Base-by-base conservation (phyloP, 176 grass and related monocot genomes). In the Calamus simplicifolius region DNA sequence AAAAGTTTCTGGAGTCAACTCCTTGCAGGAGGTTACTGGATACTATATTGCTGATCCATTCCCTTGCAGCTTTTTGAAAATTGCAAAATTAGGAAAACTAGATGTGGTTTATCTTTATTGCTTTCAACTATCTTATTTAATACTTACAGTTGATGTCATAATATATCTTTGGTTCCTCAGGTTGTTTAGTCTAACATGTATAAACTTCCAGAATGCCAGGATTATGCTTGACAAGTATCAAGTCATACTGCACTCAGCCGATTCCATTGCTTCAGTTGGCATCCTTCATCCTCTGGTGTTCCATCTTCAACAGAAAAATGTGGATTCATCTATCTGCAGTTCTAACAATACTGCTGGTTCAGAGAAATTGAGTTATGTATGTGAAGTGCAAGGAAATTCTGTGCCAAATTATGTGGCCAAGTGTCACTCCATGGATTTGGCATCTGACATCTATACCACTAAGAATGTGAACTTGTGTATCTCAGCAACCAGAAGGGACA, bases 231-330 rank as follows among this genome's bases (percentile, higher is more conserved):
- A 97, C 23, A 80, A 97, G 50, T 97, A 62, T 56, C 51, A 97
- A 76, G 80, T 85, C 60, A 79, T 97, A 66, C 77, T 97, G 29
- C 77, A 97, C 54, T 87, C 83, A 4, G 53, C 83, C 29, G 83
- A 88, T 78, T 81, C 81, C 30, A 97, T 97, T 58, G 92, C 92
- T 50, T 76, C 92, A 63, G 92, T 90, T 64, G 92, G 87, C 51
- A 68, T 97, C 75, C 86, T 97, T 88, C 92, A 90, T 52, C 87
- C 92, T 19, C 50, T 77, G 57, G 58, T 69, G 27, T 97, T 97
- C 72, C 92, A 97, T 82, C 66, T 90, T 50, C 80, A 90, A 52
- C 67, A 61, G 43, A 97, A 97, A 67, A 23, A 79, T 49, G 31
- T 71, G 19, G 3, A 16, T 79, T 77, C 73, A 62, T 75, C 69